Conservation (phyloP, 129 eudicot genomes). For the Pittosporum tobira region DNA sequence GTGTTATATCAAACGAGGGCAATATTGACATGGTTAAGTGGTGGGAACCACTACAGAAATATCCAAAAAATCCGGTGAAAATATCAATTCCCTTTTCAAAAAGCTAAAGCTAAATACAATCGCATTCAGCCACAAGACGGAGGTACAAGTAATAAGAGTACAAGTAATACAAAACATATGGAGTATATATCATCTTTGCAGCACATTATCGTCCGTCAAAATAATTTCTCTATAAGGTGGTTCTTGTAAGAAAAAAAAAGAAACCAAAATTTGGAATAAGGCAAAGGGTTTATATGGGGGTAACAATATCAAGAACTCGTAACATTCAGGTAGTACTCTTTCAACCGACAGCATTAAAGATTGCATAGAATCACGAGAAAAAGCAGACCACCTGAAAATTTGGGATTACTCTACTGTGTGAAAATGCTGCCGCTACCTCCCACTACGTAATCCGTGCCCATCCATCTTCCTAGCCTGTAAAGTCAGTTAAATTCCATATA, state of each 20-base stretch:
- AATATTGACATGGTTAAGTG: too few relatives aligned
- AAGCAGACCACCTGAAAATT: neutral
- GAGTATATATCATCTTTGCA: neutral
- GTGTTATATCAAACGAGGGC: too few relatives aligned
- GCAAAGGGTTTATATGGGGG: neutral
- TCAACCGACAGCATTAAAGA: neutral
- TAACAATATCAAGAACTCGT: too few relatives aligned
- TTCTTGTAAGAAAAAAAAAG: neutral
- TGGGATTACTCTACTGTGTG: slow-evolving; percentile 2
- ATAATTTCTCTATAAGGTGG: slow-evolving; percentile 2
- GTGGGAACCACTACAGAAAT: too few relatives aligned
- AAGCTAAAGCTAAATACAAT: too few relatives aligned
- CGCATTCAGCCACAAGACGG: too few relatives aligned
- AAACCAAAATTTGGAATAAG: neutral
- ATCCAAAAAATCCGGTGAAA: too few relatives aligned
- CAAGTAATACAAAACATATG: neutral
- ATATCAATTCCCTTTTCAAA: too few relatives aligned
- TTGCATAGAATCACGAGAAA: neutral
- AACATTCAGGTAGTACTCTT: too few relatives aligned
- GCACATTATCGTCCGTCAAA: neutral
- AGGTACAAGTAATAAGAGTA: too few relatives aligned
- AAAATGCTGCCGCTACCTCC: slow-evolving; percentile 17
- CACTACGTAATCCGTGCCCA: slow-evolving; percentile 26
- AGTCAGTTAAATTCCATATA: slow-evolving; percentile 17
- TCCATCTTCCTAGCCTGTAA: slow-evolving; percentile 14